Base-by-base conservation (phyloP, 306 rosid genomes). In the Acmispon strigosus region DNA sequence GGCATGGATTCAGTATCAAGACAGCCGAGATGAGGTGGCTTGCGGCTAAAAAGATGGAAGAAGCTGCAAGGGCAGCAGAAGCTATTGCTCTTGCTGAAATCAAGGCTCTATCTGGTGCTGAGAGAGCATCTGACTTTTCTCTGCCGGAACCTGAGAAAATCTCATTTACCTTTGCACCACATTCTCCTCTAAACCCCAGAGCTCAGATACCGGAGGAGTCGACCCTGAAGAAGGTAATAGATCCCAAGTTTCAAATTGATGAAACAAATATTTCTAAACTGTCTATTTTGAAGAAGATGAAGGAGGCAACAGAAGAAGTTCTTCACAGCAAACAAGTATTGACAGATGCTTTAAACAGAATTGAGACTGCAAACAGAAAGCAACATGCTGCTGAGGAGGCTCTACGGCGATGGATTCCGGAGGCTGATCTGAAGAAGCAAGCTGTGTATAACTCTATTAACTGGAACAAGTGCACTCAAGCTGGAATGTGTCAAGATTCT, bases 41-140 rank as follows among this genome's bases (percentile, higher is more conserved):
- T 43, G 97, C 97, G 4, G 98, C 98, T 17, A 94, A 89, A 68
- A 94, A 80, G 85, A 94, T 94, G 97, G 97, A 91, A 73, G 98
- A 94, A 81, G 98, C 97, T 49, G 98, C 98, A 7, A 88, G 17
- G 81, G 98, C 97, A 17, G 98, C 97, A 39, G 98, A 94, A 82
- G 96, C 95, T 41, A 84, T 94, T 74, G 97, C 98, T 68, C 85
- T 89, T 62, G 92, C 96, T 3, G 97, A 94, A 83, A 90, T 94
- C 74, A 88, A 82, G 66, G 92, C 88, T 45, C 78, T 90, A 58
- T 80, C 89, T 0, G 19, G 61, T 56, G 41, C 62, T 14, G 88
- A 83, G 66, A 76, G 70, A 78, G 65, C 83, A 15, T 39, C 81
- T 10, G 84, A 81, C 8, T 87, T 82, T 72, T 62, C 81, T 34